phyloP scores from a whole-genome alignment of 73 alveolate species.

The Diophrys sp. region DNA sequence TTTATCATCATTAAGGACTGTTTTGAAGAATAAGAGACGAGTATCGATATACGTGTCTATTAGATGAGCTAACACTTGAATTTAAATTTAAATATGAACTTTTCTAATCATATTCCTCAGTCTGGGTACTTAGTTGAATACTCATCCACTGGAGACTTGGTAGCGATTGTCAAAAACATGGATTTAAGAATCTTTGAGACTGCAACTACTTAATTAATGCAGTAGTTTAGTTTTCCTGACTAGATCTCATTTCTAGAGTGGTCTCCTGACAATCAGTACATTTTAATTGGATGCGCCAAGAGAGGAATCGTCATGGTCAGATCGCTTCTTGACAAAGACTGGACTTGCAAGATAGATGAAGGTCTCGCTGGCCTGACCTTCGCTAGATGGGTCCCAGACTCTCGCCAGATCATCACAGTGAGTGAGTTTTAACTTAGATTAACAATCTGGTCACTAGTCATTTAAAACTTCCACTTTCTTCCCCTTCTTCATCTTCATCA shows the following conservation, averaged over 20 bases:
- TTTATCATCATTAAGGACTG: no score
- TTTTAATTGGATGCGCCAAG: slow-evolving; percentile 66
- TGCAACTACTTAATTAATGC: slow-evolving; percentile 53
- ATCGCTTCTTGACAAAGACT: slow-evolving; percentile 69
- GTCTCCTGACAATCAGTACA: slow-evolving; percentile 85
- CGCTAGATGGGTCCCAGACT: slow-evolving; percentile 93
- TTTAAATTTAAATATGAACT: slow-evolving; percentile 44
- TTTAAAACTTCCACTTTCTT: no score
- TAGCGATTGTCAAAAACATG: slow-evolving; percentile 62
- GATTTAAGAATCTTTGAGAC: slow-evolving; percentile 69
- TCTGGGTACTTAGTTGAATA: slow-evolving; percentile 9
- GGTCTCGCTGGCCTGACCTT: slow-evolving; percentile 78
- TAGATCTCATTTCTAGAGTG: slow-evolving; percentile 72
- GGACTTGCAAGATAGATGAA: slow-evolving; percentile 72
- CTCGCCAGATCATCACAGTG: slow-evolving; percentile 78
- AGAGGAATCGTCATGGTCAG: slow-evolving; percentile 73
- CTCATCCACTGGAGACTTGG: slow-evolving; percentile 24
- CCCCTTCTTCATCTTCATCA: no score
- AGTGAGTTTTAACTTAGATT: slow-evolving; percentile 86
- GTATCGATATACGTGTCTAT: no score
- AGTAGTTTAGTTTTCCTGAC: slow-evolving; percentile 74
- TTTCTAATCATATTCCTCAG: slow-evolving; percentile 54
- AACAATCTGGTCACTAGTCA: slow-evolving; percentile 77
- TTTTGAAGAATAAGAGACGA: no score
- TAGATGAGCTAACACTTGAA: no score